Conservation (phyloP, 108 stramenopile genomes). For the Stephanodiscus triporus region DNA sequence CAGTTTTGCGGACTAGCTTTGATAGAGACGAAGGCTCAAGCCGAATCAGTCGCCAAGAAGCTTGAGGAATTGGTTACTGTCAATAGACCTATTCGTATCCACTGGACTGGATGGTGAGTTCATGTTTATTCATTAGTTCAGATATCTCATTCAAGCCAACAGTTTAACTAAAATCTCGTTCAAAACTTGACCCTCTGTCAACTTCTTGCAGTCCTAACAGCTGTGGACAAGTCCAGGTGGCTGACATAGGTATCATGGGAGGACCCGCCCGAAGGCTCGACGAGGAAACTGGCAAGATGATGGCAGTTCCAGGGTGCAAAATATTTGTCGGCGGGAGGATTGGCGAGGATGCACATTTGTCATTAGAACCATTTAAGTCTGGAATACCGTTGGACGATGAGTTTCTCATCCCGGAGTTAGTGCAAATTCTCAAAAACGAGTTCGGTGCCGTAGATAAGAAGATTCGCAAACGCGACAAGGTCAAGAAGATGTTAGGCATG, state of each 20-base stretch:
- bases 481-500: slow-evolving; percentile 26
- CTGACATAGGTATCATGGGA: slow-evolving; percentile 97
- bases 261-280: slow-evolving; percentile 84
- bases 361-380: slow-evolving; percentile 71
- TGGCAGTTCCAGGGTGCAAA: slow-evolving; percentile 92
- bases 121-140: background rate
- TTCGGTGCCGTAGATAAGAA: slow-evolving; percentile 81
- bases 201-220: slow-evolving; percentile 77
- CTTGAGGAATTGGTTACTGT: slow-evolving; percentile 83
- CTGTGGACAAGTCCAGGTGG: slow-evolving; percentile 95
- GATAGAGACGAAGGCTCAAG: slow-evolving; percentile 89
- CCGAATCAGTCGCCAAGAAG: slow-evolving; percentile 69
- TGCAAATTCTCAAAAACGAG: slow-evolving; percentile 75
- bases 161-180: background rate
- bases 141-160: too few species aligned
- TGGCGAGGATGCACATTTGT: slow-evolving; percentile 86
- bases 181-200: background rate
- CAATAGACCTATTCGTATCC: slow-evolving; percentile 87
- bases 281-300: slow-evolving; percentile 75
- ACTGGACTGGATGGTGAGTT: slow-evolving; percentile 94
- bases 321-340: slow-evolving; percentile 91
- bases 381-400: slow-evolving; percentile 81
- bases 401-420: slow-evolving; percentile 70
- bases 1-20: slow-evolving; percentile 92
- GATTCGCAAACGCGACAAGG: slow-evolving; percentile 21